Evolutionary conservation across 305 asterid species (phyloP).

Genomic region (Nicotiana rustica): DNA sequence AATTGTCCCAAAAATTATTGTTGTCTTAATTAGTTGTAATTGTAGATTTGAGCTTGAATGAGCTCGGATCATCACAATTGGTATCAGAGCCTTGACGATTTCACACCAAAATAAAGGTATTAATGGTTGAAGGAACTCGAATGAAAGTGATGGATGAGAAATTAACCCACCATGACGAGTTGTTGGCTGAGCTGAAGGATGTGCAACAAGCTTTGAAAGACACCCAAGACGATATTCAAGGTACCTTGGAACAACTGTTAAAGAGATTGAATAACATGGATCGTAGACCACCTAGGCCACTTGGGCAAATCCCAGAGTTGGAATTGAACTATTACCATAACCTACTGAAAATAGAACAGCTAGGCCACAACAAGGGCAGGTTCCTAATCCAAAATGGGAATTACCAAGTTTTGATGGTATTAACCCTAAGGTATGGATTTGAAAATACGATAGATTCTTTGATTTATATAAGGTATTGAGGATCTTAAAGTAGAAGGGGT

Average conservation of each 20-base stretch:
- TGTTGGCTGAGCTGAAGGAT: not conserved
- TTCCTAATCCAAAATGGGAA: not conserved
- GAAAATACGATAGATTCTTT: not conserved
- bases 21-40: too few relatives aligned
- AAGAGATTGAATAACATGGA: too few relatives aligned
- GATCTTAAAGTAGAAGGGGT: not conserved
- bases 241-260: not conserved
- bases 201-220: too few relatives aligned
- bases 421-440: not conserved
- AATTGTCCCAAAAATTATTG: too few relatives aligned
- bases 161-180: not conserved
- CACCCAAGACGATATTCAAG: too few relatives aligned
- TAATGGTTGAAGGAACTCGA: not conserved
- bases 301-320: too few relatives aligned
- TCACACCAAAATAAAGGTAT: not conserved
- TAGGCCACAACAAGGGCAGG: not conserved
- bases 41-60: too few relatives aligned
- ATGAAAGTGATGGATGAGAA: not conserved
- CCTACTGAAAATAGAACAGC: too few relatives aligned
- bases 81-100: not conserved
- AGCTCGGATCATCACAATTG: not conserved
- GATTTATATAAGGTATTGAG: not conserved
- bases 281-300: too few relatives aligned
- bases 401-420: not conserved
- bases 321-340: too few relatives aligned